Percentiles rank a stretch among this genome's conserved stretches.
phyloP scores from a whole-genome alignment of 2,329 filamentous ascomycete species.

The Tolypocladium ophioglossoides region DNA sequence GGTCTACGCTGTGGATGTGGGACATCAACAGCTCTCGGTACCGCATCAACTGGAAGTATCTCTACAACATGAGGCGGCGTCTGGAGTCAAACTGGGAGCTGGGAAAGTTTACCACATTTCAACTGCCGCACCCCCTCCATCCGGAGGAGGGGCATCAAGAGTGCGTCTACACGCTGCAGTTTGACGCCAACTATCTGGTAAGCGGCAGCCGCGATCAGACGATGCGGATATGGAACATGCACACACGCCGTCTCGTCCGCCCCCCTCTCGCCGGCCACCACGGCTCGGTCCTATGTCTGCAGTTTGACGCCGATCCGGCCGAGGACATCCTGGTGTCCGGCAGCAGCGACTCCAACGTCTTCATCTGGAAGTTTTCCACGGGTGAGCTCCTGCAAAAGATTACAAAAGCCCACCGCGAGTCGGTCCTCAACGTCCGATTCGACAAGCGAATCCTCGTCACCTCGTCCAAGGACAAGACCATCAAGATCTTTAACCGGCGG shows the following conservation, averaged over 20 bases:
- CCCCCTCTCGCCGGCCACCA: slow-evolving; percentile 66
- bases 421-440: slow-evolving; percentile 87
- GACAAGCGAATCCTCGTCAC: slow-evolving; percentile 87
- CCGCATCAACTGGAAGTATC: slow-evolving; percentile 81
- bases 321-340: slow-evolving; percentile 94
- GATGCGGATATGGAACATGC: slow-evolving; percentile 82
- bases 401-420: slow-evolving; percentile 70
- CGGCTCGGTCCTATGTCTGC: slow-evolving; percentile 85
- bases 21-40: slow-evolving; percentile 36
- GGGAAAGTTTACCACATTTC: slow-evolving; percentile 75
- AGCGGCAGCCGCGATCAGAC: slow-evolving; percentile 87
- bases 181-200: slow-evolving; percentile 73
- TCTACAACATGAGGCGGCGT: slow-evolving; percentile 78
- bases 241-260: slow-evolving; percentile 65
- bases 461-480: slow-evolving; percentile 93
- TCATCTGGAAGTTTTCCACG: slow-evolving; percentile 89
- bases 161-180: slow-evolving; percentile 93
- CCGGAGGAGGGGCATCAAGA: slow-evolving; percentile 78
- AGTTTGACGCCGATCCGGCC: slow-evolving; percentile 80
- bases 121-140: slow-evolving; percentile 74
- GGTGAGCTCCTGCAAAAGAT: slow-evolving; percentile 73
- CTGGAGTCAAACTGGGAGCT: slow-evolving; percentile 88
- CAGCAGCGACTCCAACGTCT: slow-evolving; percentile 83
- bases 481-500: slow-evolving; percentile 88
- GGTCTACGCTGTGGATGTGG: slow-evolving; percentile 40